Base-by-base conservation (phyloP, 163 green algal genomes). In the Coccomyxa subellipsoidea region DNA sequence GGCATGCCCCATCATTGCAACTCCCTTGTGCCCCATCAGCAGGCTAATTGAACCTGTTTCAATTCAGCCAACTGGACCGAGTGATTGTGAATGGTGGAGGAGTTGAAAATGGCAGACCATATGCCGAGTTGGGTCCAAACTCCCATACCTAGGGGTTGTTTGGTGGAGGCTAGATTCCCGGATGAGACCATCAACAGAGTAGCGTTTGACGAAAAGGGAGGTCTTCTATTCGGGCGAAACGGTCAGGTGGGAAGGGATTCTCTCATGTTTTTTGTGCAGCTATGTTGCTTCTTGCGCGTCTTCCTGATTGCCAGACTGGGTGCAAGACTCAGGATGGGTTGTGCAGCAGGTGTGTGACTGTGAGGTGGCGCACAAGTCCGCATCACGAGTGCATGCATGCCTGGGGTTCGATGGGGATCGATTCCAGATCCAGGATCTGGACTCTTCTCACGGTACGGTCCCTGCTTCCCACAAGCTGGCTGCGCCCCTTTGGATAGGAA, bases 271-370 rank as follows among this genome's bases (percentile, higher is more conserved):
- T n/a, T n/a, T n/a, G n/a, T n/a, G n/a, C n/a, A n/a, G n/a, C n/a
- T n/a, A n/a, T n/a, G n/a, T n/a, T n/a, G n/a, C n/a, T n/a, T n/a
- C n/a, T n/a, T n/a, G n/a, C n/a, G n/a, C n/a, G n/a, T n/a, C n/a
- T n/a, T n/a, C n/a, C n/a, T n/a, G n/a, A 29, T 32, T 2, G 9
- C 72, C 27, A 23, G 34, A 75, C 27, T 27, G 40, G 32, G 4
- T 27, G 39, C 40, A 73, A 18, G 39, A 54, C 38, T 29, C 29
- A 36, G 31, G 21, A 36, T 73, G 31, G 27, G 36, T 37, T 29
- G 78, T 76, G 4, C 35, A 66, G 32, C 40, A 77, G 35, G 78
- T 82, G 54, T 82, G 78, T 54, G 35, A 82, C 36, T 32, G 71
- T 32, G 54, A 77, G 18, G 78, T 82, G 29, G 72, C 37, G 31